Percentiles rank a stretch among this genome's conserved stretches.
Conservation (phyloP, 1,284 basidiomycete species). For the Fomitopsis palustris region DNA sequence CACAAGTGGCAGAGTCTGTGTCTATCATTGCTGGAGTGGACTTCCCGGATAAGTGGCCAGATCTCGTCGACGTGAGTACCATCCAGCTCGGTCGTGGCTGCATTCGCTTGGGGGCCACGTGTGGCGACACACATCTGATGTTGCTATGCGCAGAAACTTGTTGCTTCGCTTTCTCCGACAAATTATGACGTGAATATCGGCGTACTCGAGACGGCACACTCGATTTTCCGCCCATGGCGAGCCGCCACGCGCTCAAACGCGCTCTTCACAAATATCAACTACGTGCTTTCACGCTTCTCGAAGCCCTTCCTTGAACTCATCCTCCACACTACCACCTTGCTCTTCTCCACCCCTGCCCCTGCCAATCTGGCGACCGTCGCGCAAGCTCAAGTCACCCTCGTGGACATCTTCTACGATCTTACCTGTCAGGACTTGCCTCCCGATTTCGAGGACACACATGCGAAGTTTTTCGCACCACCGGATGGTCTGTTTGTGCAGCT, state of each 20-base stretch:
- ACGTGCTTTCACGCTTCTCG: slow-evolving; percentile 85
- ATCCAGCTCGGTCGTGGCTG: neutral
- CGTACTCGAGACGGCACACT: slow-evolving; percentile 92
- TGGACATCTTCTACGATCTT: slow-evolving; percentile 92
- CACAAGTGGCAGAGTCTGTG: slow-evolving; percentile 88
- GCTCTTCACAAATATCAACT: slow-evolving; percentile 91
- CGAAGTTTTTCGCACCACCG: slow-evolving; percentile 72
- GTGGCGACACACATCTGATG: neutral
- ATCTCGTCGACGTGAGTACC: slow-evolving; percentile 51
- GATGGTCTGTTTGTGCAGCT: slow-evolving; percentile 78
- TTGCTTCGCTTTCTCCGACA: slow-evolving; percentile 69
- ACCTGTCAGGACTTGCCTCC: slow-evolving; percentile 95
- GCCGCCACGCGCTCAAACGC: slow-evolving; percentile 85
- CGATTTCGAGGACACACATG: slow-evolving; percentile 87
- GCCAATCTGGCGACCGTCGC: slow-evolving; percentile 52
- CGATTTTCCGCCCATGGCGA: slow-evolving; percentile 93
- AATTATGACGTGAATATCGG: slow-evolving; percentile 88
- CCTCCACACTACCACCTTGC: slow-evolving; percentile 54
- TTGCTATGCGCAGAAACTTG: slow-evolving; percentile 67
- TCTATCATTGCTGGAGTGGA: slow-evolving; percentile 85
- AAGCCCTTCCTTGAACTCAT: slow-evolving; percentile 84
- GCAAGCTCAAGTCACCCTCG: slow-evolving; percentile 73
- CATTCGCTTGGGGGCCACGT: neutral
- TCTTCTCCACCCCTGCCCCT: slow-evolving; percentile 41
- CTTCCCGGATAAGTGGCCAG: slow-evolving; percentile 83